phyloP scores from a whole-genome alignment of 345 rosid genomes.

The Sisymbrium altissimum region DNA sequence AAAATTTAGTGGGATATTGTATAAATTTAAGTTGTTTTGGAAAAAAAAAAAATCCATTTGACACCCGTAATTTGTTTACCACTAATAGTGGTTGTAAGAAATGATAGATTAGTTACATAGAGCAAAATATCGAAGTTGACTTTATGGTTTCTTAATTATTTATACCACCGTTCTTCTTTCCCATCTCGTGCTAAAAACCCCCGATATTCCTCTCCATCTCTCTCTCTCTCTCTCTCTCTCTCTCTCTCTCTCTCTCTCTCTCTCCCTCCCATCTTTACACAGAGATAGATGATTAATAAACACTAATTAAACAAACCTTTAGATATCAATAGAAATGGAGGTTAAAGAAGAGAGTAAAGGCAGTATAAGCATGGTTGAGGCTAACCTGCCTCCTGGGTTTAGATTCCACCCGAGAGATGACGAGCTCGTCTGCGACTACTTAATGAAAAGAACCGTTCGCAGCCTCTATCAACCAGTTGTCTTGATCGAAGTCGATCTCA shows the following conservation, averaged over 20 bases:
- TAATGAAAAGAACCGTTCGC: slow-evolving; percentile 54
- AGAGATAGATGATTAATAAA: slow-evolving; percentile 7
- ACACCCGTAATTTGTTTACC: neutral
- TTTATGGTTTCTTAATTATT: slow-evolving; percentile 15
- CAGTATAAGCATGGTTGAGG: slow-evolving; percentile 59
- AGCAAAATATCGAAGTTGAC: slow-evolving; percentile 26
- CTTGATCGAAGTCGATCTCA: slow-evolving; percentile 78
- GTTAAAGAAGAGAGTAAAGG: slow-evolving; percentile 17
- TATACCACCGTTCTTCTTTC: slow-evolving; percentile 25
- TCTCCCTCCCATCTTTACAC: neutral
- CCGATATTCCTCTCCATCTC: slow-evolving; percentile 15
- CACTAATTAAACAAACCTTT: neutral
- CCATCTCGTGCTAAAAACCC: neutral
- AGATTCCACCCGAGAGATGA: slow-evolving; percentile 94
- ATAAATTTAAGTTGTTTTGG: neutral
- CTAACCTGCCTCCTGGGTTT: slow-evolving; percentile 84
- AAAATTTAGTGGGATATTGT: neutral
- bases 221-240: too few species aligned
- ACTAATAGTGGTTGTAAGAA: neutral
- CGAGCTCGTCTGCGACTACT: slow-evolving; percentile 74
- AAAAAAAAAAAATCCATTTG: neutral
- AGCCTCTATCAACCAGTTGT: slow-evolving; percentile 50
- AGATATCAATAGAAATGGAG: slow-evolving; percentile 16
- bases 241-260: slow-evolving; percentile 6
- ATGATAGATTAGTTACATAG: neutral